Base-by-base conservation (phyloP, 768 basidiomycete genomes). In the Termitomyces titanicus region DNA sequence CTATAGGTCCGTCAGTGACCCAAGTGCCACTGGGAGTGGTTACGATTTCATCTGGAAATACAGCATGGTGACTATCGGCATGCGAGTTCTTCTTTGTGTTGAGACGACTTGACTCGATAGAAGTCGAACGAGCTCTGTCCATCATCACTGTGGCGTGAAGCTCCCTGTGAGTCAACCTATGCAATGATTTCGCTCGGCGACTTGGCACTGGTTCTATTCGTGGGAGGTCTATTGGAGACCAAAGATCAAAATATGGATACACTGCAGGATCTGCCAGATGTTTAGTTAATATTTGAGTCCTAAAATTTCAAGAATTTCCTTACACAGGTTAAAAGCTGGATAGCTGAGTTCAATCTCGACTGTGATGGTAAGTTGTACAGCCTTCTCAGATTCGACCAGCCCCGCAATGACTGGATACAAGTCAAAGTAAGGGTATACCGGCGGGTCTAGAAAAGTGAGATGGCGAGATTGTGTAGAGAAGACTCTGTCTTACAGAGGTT, bases 381-480 rank as follows among this genome's bases (percentile, higher is more conserved):
- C n/a, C 47, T 29, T 27, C 11, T 12, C 22, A 9, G 6, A 13
- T 17, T 44, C 13, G 17, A 37, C 38, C 4, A 15, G 29, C 31
- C 5, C 51, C 13, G 45, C 49, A 35, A 54, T 35, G 10, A 60
- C 38, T 33, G 77, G 77, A 63, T 79, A 80, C 22, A 78, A 61
- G 50, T 73, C 64, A 35, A 79, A 66, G 61, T 73, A 55, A 27
- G 80, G 78, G 61, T 79, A 81, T 31, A 66, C 58, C 17, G 68
- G 53, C 8, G 68, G 65, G 29, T 61, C 61, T 62, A 27, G 11
- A 3, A 47, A 35, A 38, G 40, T 52, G 18, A 46, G 31, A 42
- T 25, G 9, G 9, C 25, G 20, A 34, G 13, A 24, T 43, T 43
- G 24, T 43, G 5, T 34, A 22, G 15, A 29, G 25, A 48, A 52